Evolutionary conservation across 805 yeast genomes (phyloP).

Genomic region (Kazachstania viticola): DNA sequence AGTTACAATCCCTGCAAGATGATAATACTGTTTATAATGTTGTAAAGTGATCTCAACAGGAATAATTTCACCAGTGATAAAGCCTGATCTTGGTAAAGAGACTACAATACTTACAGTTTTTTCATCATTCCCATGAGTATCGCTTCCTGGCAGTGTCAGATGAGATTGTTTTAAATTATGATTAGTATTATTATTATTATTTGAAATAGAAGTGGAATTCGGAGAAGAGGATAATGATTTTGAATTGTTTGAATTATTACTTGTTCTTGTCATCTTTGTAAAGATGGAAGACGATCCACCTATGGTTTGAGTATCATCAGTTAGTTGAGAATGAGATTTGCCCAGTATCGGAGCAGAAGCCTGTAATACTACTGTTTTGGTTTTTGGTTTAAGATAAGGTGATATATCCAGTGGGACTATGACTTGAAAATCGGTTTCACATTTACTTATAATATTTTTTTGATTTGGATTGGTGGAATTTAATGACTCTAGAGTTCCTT

Average conservation of each 20-base stretch:
- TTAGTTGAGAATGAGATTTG: conserved; percentile 1
- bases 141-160: no score
- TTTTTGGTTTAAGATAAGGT: conserved; percentile 50
- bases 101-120: conserved; percentile 33
- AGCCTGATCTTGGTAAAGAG: conserved; percentile 52
- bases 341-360: conserved; percentile 29
- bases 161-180: no score
- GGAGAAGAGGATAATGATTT: conserved; percentile 7
- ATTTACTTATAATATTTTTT: conserved; percentile 24
- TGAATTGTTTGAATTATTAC: conserved; percentile 14
- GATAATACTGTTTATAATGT: conserved; percentile 62
- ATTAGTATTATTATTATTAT: no score
- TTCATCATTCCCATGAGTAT: no score
- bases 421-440: conserved; percentile 49
- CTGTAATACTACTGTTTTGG: conserved; percentile 52
- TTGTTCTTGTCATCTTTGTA: conserved; percentile 16
- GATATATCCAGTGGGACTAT: conserved; percentile 69
- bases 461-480: conserved; percentile 8
- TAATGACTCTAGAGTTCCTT: conserved; percentile 14
- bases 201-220: no score
- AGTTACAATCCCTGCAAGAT: conserved; percentile 60
- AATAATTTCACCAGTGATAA: conserved; percentile 63
- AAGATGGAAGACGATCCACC: conserved; percentile 17
- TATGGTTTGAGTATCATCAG: conserved; percentile 7
- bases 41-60: conserved; percentile 57